Base-by-base conservation (phyloP, 768 basidiomycete genomes). In the Lactarius hengduanensis region DNA sequence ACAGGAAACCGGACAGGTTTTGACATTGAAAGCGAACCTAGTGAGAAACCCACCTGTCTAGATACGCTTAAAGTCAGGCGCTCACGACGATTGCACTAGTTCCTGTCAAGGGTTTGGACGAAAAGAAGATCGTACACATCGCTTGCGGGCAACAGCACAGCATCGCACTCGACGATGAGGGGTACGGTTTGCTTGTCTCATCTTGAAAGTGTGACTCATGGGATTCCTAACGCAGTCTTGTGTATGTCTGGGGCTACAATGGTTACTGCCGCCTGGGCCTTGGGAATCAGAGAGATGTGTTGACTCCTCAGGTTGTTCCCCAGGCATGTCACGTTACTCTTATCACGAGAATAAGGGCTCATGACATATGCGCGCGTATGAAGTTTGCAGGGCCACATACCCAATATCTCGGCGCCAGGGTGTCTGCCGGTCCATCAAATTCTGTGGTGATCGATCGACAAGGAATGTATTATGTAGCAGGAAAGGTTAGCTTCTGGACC, bases 251-350 rank as follows among this genome's bases (percentile, higher is more conserved):
- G 91, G 93, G 92, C 6, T 93, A 89, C 73, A 92, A 92, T 65
- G 92, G 92, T 10, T 96, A 97, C 74, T 95, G 94, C 69, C 87
- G 96, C 20, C 83, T 96, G 40, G 96, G 96, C 22, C 81, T 95
- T 22, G 92, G 92, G 7, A 89, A 91, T 71, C 94, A 95, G 74
- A 85, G 88, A 34, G 94, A 95, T 69, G 83, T 81, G 1, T 79
- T 98, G 47, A 81, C 85, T 40, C 96, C 96, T 0, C 92, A 91
- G 71, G 73, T 87, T 38, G 90, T 98, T 13, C 92, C 94, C 2
- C 89, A 92, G 76, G 90, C 89, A 71, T 20, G 78, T 62, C 61
- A 22, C 5, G 16, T 57, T 28, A 57, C 40, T 36, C 28, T 56
- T 26, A 36, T 53, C 20, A 38, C 20, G 38, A 20, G 28, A 30